A percentile compares a stretch with the other conserved stretches of the same genome.
These are phyloP conservation scores for Metschnikowia anglica DNA, from an alignment of 805 yeast genomes.

Conservation along the genomic window DNA sequence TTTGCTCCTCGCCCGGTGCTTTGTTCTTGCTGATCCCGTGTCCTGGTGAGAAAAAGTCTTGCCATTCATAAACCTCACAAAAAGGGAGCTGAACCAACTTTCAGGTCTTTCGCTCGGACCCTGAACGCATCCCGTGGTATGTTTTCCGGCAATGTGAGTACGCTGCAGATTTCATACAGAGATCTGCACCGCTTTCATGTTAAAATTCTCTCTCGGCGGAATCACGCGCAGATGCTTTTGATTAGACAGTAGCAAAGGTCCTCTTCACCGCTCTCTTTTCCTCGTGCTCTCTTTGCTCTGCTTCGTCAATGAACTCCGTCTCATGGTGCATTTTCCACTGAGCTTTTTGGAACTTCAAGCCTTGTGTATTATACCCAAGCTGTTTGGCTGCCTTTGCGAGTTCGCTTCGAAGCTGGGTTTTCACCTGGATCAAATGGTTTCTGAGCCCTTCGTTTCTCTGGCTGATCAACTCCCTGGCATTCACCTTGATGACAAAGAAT, in stretches of 20 bases:
- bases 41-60: too few species aligned
- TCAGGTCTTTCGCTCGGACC: too few species aligned
- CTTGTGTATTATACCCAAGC: conserved; percentile 83
- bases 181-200: too few species aligned
- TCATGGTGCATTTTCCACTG: conserved; percentile 81
- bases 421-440: conserved; percentile 62
- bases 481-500: conserved; percentile 69
- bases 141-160: too few species aligned
- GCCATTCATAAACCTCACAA: too few species aligned
- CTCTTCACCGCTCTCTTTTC: conserved; percentile 68
- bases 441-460: conserved; percentile 65
- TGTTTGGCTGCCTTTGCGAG: conserved; percentile 53
- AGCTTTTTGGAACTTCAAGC: conserved; percentile 66
- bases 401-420: conserved; percentile 56
- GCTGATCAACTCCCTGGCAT: conserved; percentile 74
- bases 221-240: too few species aligned
- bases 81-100: too few species aligned
- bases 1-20: too few species aligned
- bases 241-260: conserved; percentile 56
- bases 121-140: too few species aligned
- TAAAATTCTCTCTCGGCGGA: too few species aligned
- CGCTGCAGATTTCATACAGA: too few species aligned
- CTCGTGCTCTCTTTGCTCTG: conserved; percentile 52
- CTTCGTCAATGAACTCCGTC: conserved; percentile 69
- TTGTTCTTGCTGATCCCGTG: too few species aligned